Evolutionary conservation across 2,329 filamentous ascomycete genomes (phyloP).

Genomic region (Aspergillus quadrilineatus): DNA sequence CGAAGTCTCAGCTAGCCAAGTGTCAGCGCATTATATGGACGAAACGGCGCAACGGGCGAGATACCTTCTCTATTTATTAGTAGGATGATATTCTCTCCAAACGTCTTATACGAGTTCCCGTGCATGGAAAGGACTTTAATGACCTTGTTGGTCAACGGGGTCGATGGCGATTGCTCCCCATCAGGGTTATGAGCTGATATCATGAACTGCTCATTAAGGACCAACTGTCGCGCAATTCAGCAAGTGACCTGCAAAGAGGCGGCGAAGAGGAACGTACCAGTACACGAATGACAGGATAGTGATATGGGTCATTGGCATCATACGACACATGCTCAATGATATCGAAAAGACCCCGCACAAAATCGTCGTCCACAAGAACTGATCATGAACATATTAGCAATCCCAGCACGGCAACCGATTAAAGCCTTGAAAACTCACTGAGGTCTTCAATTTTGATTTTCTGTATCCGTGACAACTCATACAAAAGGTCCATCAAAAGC

Average conservation of each 20-base stretch:
- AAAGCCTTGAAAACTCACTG: conserved; percentile 49
- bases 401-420: background rate
- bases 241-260: conserved; percentile 15
- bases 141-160: conserved; percentile 80
- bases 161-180: conserved; percentile 40
- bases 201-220: conserved; percentile 98
- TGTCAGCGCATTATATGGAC: conserved; percentile 14
- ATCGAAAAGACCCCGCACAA: conserved; percentile 78
- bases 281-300: conserved; percentile 91
- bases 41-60: background rate
- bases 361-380: conserved; percentile 68
- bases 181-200: conserved; percentile 62
- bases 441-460: conserved; percentile 74
- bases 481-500: conserved; percentile 81
- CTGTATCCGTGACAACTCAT: conserved; percentile 95
- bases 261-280: conserved; percentile 59
- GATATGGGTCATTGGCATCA: conserved; percentile 88
- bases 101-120: conserved; percentile 82
- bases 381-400: conserved; percentile 1
- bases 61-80: conserved; percentile 84
- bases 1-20: conserved; percentile 69
- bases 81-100: conserved; percentile 95
- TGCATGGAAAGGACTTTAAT: conserved; percentile 84
- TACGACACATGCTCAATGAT: conserved; percentile 85
- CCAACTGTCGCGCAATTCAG: conserved; percentile 60